Conservation (phyloP, 2,329 filamentous ascomycete genomes). For the Cladosporium colombiae region DNA sequence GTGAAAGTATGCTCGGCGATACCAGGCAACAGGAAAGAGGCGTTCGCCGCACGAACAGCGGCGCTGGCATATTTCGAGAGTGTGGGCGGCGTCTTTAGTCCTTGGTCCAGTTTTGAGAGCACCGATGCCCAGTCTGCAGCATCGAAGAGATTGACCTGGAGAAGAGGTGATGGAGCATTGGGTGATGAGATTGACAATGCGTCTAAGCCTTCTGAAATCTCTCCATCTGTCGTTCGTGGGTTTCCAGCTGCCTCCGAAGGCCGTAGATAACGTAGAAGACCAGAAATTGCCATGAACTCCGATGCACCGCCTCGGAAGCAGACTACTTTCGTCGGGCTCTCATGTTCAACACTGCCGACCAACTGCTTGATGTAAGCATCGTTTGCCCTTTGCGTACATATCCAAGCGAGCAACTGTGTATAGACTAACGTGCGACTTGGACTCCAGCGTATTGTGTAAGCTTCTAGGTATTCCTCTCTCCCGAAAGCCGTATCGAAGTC, state of each 20-base stretch:
- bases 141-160: background rate
- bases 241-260: slow-evolving; percentile 15
- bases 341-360: background rate
- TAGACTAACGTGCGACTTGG: slow-evolving; percentile 83
- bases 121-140: slow-evolving; percentile 70
- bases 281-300: slow-evolving; percentile 65
- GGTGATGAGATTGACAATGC: background rate
- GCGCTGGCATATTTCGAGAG: slow-evolving; percentile 52
- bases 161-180: background rate
- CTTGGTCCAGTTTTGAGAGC: slow-evolving; percentile 57
- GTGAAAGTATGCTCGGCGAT: slow-evolving; percentile 45
- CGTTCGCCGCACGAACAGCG: slow-evolving; percentile 45
- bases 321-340: slow-evolving; percentile 43
- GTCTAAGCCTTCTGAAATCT: slow-evolving; percentile 51
- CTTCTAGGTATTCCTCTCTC: slow-evolving; percentile 67
- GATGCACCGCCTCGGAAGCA: slow-evolving; percentile 67
- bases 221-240: slow-evolving; percentile 49
- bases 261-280: slow-evolving; percentile 41
- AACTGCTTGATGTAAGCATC: background rate
- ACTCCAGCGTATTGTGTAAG: slow-evolving; percentile 90
- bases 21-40: slow-evolving; percentile 37
- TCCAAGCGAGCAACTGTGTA: slow-evolving; percentile 54
- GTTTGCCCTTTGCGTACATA: slow-evolving; percentile 34
- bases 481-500: slow-evolving; percentile 83
- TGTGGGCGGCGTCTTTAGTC: slow-evolving; percentile 54